A percentile compares a stretch with the other conserved stretches of the same genome.
phyloP scores from a whole-genome alignment of 129 eudicot genomes.

The Flaveria trinervia region DNA sequence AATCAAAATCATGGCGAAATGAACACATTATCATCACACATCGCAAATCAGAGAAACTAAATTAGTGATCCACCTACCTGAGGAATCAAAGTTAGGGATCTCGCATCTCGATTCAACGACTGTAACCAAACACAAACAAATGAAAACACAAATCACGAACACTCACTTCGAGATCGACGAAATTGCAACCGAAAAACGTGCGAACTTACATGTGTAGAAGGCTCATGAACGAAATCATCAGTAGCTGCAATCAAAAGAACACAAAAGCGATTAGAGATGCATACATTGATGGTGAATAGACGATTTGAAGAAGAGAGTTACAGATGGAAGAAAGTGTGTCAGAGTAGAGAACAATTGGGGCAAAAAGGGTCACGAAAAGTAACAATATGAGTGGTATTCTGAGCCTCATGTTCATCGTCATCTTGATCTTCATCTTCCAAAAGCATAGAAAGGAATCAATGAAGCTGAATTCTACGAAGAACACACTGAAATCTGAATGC shows the following conservation, averaged over 20 bases:
- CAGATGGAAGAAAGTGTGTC: constrained; percentile 30
- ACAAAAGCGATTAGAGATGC: neutral
- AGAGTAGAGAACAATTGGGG: constrained; percentile 74
- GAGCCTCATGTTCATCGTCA: constrained; percentile 42
- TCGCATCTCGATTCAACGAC: constrained; percentile 55
- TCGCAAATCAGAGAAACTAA: neutral
- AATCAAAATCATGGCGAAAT: neutral
- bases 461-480: neutral
- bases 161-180: neutral
- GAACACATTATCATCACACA: neutral
- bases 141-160: neutral
- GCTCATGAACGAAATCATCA: neutral
- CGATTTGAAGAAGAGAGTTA: constrained; percentile 3
- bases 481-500: neutral
- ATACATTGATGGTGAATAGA: neutral
- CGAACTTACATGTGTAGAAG: neutral
- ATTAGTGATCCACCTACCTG: constrained; percentile 43
- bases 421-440: constrained; percentile 10
- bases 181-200: neutral
- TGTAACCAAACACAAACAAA: constrained; percentile 19
- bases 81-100: constrained; percentile 61
- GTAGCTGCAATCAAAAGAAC: neutral
- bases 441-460: neutral
- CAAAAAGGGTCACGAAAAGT: constrained; percentile 63
- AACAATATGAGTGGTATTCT: constrained; percentile 47